Conservation (phyloP, 2,329 filamentous ascomycete genomes). For the Reticulascus tulasneorum region DNA sequence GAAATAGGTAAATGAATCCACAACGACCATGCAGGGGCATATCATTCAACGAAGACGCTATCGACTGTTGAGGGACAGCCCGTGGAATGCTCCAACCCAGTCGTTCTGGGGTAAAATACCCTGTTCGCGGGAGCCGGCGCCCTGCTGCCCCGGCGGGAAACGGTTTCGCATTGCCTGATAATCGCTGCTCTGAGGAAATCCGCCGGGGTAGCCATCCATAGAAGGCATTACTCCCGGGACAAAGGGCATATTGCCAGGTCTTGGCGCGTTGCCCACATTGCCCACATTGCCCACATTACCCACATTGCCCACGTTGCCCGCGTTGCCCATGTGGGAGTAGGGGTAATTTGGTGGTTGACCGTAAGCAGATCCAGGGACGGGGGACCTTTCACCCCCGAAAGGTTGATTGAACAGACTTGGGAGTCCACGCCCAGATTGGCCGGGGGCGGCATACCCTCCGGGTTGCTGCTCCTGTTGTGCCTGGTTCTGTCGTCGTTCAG, state of each 20-base stretch:
- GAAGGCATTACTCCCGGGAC: slow-evolving; percentile 33
- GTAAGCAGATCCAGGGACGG: slow-evolving; percentile 34
- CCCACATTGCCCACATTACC: no score
- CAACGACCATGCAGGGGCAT: no score
- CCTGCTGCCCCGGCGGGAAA: slow-evolving; percentile 37
- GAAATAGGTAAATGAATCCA: no score
- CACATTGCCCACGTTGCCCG: no score
- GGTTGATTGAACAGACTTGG: slow-evolving; percentile 38
- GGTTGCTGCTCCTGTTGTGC: slow-evolving; percentile 26
- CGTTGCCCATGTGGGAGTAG: slow-evolving; percentile 19
- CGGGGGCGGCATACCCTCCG: slow-evolving; percentile 30
- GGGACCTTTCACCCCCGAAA: slow-evolving; percentile 38
- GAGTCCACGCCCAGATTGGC: slow-evolving; percentile 36
- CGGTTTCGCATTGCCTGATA: slow-evolving; percentile 45
- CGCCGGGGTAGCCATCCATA: slow-evolving; percentile 41
- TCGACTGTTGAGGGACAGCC: slow-evolving; percentile 66
- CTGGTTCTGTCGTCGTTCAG: slow-evolving; percentile 42
- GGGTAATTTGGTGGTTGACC: slow-evolving; percentile 29
- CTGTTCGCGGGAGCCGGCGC: slow-evolving; percentile 25
- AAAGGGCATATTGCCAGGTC: slow-evolving; percentile 33
- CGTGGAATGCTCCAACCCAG: slow-evolving; percentile 64
- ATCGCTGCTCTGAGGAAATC: slow-evolving; percentile 37
- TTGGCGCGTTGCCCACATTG: slow-evolving; percentile 22
- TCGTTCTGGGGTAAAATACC: slow-evolving; percentile 39
- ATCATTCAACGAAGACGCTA: slow-evolving; percentile 24